Percentiles rank a stretch among this genome's conserved stretches.
These are phyloP conservation scores for Talaromyces sp. DNA, from an alignment of 2,329 filamentous ascomycete genomes.

Conservation along the genomic window DNA sequence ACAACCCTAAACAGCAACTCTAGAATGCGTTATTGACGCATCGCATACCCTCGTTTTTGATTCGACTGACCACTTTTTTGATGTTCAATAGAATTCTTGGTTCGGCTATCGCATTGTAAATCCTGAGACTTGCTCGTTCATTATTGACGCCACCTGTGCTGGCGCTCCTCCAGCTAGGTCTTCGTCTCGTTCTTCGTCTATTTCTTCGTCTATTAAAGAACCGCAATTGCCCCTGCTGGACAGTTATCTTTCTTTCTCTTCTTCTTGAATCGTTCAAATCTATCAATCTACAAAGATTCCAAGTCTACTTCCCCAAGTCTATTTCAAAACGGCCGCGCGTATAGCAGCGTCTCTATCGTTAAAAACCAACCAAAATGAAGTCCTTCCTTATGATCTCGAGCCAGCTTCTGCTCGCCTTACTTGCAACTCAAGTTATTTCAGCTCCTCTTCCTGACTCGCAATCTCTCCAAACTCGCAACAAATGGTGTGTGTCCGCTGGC, in stretches of 20 bases:
- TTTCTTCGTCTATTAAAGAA: neutral
- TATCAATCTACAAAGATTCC: neutral
- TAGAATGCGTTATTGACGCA: neutral
- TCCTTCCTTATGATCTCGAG: neutral
- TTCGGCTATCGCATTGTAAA: neutral
- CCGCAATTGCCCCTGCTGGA: neutral
- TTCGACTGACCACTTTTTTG: neutral
- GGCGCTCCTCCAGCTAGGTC: neutral
- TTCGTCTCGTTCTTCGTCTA: neutral
- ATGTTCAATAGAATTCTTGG: neutral
- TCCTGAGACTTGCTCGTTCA: neutral
- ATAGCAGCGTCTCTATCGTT: neutral
- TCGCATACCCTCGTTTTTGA: neutral
- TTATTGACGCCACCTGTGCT: neutral
- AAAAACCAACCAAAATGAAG: neutral
- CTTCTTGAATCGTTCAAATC: neutral
- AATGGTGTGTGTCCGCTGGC: neutral
- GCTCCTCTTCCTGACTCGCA: neutral
- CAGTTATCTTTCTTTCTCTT: neutral
- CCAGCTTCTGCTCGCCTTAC: neutral
- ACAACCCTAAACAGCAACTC: neutral
- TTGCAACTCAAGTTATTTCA: neutral
- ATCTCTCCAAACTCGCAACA: neutral
- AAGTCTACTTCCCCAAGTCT: neutral
- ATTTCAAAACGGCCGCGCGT: neutral